Evolutionary conservation across 352 stramenopile species (phyloP).

Genomic region (Globisporangium takayamanum): DNA sequence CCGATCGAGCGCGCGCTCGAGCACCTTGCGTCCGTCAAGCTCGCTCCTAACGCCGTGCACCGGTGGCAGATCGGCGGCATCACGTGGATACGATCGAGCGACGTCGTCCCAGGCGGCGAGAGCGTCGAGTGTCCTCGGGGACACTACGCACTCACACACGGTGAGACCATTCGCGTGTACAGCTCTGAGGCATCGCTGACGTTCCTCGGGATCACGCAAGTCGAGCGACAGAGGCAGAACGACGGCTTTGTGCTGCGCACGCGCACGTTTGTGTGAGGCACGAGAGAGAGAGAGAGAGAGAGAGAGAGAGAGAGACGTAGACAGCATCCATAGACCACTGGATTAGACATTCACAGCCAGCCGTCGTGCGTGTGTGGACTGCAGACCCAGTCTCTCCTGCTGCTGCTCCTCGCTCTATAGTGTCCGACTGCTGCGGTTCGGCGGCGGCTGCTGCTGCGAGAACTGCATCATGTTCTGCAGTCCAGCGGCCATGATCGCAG

Average conservation of each 20-base stretch:
- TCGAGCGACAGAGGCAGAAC: slow-evolving; percentile 25
- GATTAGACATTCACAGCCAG: background rate
- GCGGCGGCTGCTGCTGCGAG: slow-evolving; percentile 20
- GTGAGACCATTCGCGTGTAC: slow-evolving; percentile 53
- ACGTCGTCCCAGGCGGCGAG: slow-evolving; percentile 18
- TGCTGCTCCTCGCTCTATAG: slow-evolving; percentile 6
- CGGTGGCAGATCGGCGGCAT: slow-evolving; percentile 46
- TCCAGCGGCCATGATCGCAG: slow-evolving; percentile 71
- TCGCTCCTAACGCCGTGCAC: slow-evolving; percentile 23
- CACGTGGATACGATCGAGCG: slow-evolving; percentile 22
- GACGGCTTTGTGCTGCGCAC: slow-evolving; percentile 49
- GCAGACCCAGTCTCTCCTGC: background rate
- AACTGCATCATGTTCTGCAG: slow-evolving; percentile 81
- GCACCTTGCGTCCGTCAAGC: slow-evolving; percentile 42
- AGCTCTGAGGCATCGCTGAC: slow-evolving; percentile 13
- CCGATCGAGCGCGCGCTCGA: slow-evolving; percentile 53
- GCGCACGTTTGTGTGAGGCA: slow-evolving; percentile 51
- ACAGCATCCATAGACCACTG: background rate
- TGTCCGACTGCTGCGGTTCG: slow-evolving; percentile 12
- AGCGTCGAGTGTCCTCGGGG: slow-evolving; percentile 3
- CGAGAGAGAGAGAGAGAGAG: background rate
- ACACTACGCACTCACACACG: slow-evolving; percentile 19
- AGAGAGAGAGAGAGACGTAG: slow-evolving; percentile 22
- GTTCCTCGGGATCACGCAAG: slow-evolving; percentile 55
- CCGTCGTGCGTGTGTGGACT: background rate